A percentile compares a stretch with the other conserved stretches of the same genome.
These are phyloP conservation scores for Apium graveolens DNA, from an alignment of 129 eudicot genomes.

Conservation along the genomic window DNA sequence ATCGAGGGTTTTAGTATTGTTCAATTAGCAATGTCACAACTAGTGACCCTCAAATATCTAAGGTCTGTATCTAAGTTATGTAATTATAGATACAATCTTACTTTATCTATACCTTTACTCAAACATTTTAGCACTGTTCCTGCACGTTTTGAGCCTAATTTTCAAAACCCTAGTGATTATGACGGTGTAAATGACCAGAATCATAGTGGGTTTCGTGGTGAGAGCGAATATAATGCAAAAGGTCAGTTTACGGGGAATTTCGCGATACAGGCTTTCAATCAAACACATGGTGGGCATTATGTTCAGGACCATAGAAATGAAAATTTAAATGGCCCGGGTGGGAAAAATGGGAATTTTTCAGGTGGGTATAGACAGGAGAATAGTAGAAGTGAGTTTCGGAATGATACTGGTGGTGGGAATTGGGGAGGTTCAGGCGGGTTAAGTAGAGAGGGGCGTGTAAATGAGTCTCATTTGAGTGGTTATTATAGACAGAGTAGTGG, in stretches of 20 bases:
- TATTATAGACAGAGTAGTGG: background rate
- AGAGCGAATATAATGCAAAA: background rate
- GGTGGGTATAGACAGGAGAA: background rate
- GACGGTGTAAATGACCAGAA: constrained; percentile 2
- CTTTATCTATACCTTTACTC: background rate
- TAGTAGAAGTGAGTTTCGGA: background rate
- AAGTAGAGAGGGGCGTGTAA: background rate
- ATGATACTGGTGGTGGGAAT: background rate
- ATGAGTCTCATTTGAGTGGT: constrained; percentile 13
- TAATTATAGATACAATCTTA: background rate
- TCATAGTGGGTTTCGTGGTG: background rate
- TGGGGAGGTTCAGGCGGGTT: background rate
- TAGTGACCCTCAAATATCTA: constrained; percentile 20
- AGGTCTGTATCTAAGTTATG: constrained; percentile 5
- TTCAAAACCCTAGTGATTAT: constrained; percentile 14
- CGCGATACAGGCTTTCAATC: background rate
- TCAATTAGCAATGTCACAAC: constrained; percentile 22
- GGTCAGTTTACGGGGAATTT: background rate
- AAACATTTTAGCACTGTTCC: constrained; percentile 24
- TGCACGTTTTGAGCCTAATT: background rate
- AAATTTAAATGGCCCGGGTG: constrained; percentile 10
- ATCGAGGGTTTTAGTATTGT: background rate
- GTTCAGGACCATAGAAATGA: constrained; percentile 8
- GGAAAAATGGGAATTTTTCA: background rate
- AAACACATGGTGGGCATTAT: constrained; percentile 20